These are phyloP conservation scores for Chaetomium strumarium DNA, from an alignment of 2,329 filamentous ascomycete species.

Conservation along the genomic window DNA sequence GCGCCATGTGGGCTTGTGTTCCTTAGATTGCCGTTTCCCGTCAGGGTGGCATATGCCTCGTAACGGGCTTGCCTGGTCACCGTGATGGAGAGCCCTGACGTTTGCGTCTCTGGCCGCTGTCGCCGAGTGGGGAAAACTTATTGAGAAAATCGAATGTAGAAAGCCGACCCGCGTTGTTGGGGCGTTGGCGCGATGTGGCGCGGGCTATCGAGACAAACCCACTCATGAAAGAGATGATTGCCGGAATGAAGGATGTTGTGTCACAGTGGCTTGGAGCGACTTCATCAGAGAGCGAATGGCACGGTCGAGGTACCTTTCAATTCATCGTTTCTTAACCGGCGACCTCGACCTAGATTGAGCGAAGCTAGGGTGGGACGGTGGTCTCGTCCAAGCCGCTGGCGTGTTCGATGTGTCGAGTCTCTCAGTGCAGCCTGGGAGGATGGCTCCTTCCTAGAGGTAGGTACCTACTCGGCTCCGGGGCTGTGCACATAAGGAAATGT, in stretches of 20 bases:
- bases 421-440: neutral
- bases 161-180: neutral
- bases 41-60: neutral
- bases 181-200: neutral
- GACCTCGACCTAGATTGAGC: neutral
- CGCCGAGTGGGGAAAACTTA: neutral
- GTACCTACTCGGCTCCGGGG: no score
- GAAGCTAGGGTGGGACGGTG: neutral
- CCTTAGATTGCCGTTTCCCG: neutral
- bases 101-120: neutral
- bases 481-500: no score
- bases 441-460: neutral
- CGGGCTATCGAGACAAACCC: neutral
- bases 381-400: no score
- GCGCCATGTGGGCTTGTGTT: neutral
- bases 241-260: constrained; percentile 13
- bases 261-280: constrained; percentile 19
- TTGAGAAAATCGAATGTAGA: neutral
- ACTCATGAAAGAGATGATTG: constrained; percentile 1
- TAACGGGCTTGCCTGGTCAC: neutral
- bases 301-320: neutral
- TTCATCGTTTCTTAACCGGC: neutral
- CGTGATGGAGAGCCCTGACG: neutral
- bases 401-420: no score
- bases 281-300: neutral